Percentiles rank a stretch among this genome's conserved stretches.
Evolutionary conservation across 2,329 filamentous ascomycete genomes (phyloP).

Genomic region (Escovopsis sp.): DNA sequence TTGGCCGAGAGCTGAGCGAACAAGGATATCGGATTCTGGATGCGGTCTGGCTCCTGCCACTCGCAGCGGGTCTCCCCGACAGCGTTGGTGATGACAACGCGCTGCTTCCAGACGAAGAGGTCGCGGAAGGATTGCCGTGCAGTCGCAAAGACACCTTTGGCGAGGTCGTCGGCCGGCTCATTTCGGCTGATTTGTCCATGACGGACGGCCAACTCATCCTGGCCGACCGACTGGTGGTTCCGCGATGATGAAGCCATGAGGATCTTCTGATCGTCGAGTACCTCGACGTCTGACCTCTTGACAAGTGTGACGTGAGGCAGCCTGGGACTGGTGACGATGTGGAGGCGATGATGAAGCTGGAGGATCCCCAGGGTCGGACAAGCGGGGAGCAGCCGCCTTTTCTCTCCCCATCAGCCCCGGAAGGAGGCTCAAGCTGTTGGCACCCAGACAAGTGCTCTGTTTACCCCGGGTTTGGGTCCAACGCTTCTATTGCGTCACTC

Average conservation of each 20-base stretch:
- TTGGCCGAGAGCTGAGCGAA: slow-evolving; percentile 46
- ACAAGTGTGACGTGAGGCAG: too few relatives aligned
- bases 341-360: background rate
- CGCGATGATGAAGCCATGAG: too few relatives aligned
- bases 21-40: slow-evolving; percentile 57
- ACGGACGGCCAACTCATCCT: too few relatives aligned
- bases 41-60: slow-evolving; percentile 51
- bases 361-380: background rate
- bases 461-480: too few relatives aligned
- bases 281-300: too few relatives aligned
- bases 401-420: background rate
- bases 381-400: background rate
- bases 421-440: too few relatives aligned
- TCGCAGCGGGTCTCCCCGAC: slow-evolving; percentile 50
- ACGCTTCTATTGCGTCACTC: too few relatives aligned
- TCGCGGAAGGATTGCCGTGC: slow-evolving; percentile 50
- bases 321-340: background rate
- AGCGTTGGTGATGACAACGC: slow-evolving; percentile 51
- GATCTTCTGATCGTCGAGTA: too few relatives aligned
- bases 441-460: too few relatives aligned
- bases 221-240: too few relatives aligned
- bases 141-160: slow-evolving; percentile 48
- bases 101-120: slow-evolving; percentile 61
- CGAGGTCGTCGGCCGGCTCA: slow-evolving; percentile 50
- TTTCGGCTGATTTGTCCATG: slow-evolving; percentile 7